These are phyloP conservation scores for Nothophytophthora sp. DNA, from an alignment of 352 stramenopile genomes.

Conservation along the genomic window DNA sequence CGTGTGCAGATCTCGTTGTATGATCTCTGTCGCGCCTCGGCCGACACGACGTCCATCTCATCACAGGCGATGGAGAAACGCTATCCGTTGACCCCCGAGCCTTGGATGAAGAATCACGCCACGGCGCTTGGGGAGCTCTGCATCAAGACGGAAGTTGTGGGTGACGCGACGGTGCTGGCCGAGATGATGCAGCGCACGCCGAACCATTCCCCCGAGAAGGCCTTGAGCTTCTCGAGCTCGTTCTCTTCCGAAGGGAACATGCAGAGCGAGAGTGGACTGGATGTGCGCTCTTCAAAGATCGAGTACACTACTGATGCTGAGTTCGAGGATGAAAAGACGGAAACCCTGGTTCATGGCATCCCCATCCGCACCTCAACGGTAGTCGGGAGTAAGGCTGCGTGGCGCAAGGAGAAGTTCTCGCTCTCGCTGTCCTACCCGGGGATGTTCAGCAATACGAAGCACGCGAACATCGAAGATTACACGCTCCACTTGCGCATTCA, in stretches of 20 bases:
- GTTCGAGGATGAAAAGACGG: slow-evolving; percentile 51
- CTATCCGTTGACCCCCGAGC: slow-evolving; percentile 60
- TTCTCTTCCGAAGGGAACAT: slow-evolving; percentile 45
- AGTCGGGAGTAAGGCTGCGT: slow-evolving; percentile 32
- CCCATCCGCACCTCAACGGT: slow-evolving; percentile 44
- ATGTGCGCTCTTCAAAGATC: slow-evolving; percentile 5
- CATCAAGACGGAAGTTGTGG: slow-evolving; percentile 65
- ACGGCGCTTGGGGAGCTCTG: slow-evolving; percentile 63
- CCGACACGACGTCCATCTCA: slow-evolving; percentile 52
- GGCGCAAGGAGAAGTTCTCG: slow-evolving; percentile 65
- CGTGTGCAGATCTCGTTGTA: slow-evolving; percentile 65
- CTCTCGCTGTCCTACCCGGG: slow-evolving; percentile 66
- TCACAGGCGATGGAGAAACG: slow-evolving; percentile 50
- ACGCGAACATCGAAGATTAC: slow-evolving; percentile 30
- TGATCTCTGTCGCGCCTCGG: slow-evolving; percentile 59
- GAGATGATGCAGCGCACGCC: slow-evolving; percentile 48
- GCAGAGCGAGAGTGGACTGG: slow-evolving; percentile 17
- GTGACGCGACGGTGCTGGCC: slow-evolving; percentile 52
- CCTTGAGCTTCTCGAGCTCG: slow-evolving; percentile 60
- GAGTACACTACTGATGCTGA: slow-evolving; percentile 12
- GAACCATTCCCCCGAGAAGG: slow-evolving; percentile 39
- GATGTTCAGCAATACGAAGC: slow-evolving; percentile 49
- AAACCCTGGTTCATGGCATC: slow-evolving; percentile 38
- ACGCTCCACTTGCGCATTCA: slow-evolving; percentile 50
- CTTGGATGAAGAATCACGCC: slow-evolving; percentile 71